A percentile compares a stretch with the other conserved stretches of the same genome.
phyloP scores from a whole-genome alignment of 306 rosid species.

The Rosa lucieae region DNA sequence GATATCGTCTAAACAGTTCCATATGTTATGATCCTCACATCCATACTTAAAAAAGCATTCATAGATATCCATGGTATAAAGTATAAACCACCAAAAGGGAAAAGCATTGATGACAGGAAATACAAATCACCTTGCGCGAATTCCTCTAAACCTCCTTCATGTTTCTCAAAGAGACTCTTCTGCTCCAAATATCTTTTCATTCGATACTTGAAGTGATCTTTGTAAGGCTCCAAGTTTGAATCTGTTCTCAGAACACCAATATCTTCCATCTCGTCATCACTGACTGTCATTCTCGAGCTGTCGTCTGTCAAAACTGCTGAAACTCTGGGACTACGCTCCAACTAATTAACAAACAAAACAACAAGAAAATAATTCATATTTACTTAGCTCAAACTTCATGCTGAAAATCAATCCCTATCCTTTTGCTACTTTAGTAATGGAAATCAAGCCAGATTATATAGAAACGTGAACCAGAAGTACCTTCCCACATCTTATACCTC shows the following conservation, averaged over 20 bases:
- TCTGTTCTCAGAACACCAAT: slow-evolving; percentile 62
- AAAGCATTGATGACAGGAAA: slow-evolving; percentile 22
- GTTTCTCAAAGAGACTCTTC: slow-evolving; percentile 58
- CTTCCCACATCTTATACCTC: slow-evolving; percentile 35
- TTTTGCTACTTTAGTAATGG: too few relatives aligned
- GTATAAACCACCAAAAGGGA: not conserved
- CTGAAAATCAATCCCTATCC: not conserved
- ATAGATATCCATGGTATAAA: not conserved
- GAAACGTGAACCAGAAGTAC: slow-evolving; percentile 36
- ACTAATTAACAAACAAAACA: slow-evolving; percentile 42
- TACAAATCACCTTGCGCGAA: slow-evolving; percentile 66
- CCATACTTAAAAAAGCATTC: not conserved
- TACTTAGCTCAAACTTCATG: too few relatives aligned
- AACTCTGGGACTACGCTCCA: slow-evolving; percentile 35
- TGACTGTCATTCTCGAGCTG: slow-evolving; percentile 34
- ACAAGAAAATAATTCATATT: slow-evolving; percentile 7
- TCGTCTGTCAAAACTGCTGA: slow-evolving; percentile 62
- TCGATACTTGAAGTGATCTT: slow-evolving; percentile 76
- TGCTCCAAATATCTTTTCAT: slow-evolving; percentile 60
- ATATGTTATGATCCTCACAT: not conserved
- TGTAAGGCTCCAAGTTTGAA: slow-evolving; percentile 49
- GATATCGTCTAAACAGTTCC: not conserved
- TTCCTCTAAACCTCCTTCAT: slow-evolving; percentile 84
- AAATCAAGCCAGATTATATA: not conserved
- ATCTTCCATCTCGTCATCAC: slow-evolving; percentile 46